phyloP scores from a whole-genome alignment of 495 filamentous ascomycete species.

The Xylaria telfairii region DNA sequence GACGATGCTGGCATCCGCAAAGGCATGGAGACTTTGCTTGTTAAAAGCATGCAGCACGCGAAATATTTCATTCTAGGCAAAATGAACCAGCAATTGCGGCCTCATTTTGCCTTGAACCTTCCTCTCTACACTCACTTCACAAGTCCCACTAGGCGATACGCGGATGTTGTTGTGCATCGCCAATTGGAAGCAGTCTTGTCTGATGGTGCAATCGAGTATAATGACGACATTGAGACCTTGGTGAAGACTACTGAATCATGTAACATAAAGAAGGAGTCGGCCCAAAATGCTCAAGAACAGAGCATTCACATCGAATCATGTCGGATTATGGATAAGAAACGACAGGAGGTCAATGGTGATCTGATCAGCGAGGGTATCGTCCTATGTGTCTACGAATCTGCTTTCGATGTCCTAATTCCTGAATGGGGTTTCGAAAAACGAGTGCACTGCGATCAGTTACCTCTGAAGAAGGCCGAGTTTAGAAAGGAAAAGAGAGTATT shows the following conservation, averaged over 20 bases:
- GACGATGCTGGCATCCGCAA: conserved; percentile 87
- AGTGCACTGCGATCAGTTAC: conserved; percentile 97
- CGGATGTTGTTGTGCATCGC: conserved; percentile 93
- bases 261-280: conserved; percentile 99
- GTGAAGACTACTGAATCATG: conserved; percentile 93
- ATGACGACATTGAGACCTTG: conserved; percentile 84
- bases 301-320: conserved; percentile 98
- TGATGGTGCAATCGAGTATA: conserved; percentile 81
- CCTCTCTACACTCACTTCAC: conserved; percentile 98
- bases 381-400: conserved; percentile 96
- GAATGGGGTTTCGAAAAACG: conserved; percentile 99
- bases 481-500: conserved; percentile 91
- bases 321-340: conserved; percentile 88
- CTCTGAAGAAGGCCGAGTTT: conserved; percentile 97
- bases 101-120: conserved; percentile 90
- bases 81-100: conserved; percentile 71
- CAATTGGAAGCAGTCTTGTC: conserved; percentile 90
- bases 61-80: conserved; percentile 90
- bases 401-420: conserved; percentile 97
- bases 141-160: conserved; percentile 91
- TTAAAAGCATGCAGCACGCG: conserved; percentile 94
- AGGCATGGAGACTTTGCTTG: conserved; percentile 94
- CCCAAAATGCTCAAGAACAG: conserved; percentile 96
- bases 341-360: conserved; percentile 83
- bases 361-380: conserved; percentile 97